Evolutionary conservation across 495 filamentous ascomycete genomes (phyloP).

Genomic region (Pyrenula massariospora): DNA sequence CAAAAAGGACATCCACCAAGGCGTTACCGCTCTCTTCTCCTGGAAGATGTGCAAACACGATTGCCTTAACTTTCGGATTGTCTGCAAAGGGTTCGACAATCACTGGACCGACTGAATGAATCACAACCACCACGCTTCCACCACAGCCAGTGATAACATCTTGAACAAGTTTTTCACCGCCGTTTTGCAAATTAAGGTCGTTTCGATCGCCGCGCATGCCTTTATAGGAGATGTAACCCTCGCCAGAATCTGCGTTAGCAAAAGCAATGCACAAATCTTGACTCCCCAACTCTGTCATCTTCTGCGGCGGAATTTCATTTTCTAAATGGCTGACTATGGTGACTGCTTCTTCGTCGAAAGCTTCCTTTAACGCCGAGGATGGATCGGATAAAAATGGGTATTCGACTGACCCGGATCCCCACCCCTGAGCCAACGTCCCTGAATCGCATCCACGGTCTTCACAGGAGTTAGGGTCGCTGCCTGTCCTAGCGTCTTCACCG

Average conservation of each 20-base stretch:
- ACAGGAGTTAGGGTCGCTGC: slow-evolving; percentile 65
- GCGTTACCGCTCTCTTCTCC: slow-evolving; percentile 86
- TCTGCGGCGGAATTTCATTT: slow-evolving; percentile 35
- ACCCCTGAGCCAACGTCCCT: slow-evolving; percentile 75
- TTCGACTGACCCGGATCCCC: slow-evolving; percentile 84
- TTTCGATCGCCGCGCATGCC: slow-evolving; percentile 72
- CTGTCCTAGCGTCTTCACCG: slow-evolving; percentile 69
- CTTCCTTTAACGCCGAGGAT: slow-evolving; percentile 46
- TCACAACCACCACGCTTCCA: slow-evolving; percentile 65
- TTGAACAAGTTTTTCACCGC: slow-evolving; percentile 60
- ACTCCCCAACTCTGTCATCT: slow-evolving; percentile 17
- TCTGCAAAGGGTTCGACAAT: slow-evolving; percentile 79
- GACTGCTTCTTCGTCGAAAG: slow-evolving; percentile 49
- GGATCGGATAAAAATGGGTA: slow-evolving; percentile 75
- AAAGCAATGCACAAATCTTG: slow-evolving; percentile 59
- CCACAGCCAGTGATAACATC: slow-evolving; percentile 62
- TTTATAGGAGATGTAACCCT: slow-evolving; percentile 51
- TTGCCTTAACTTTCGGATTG: slow-evolving; percentile 63
- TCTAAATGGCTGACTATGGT: slow-evolving; percentile 46
- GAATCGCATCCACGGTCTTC: slow-evolving; percentile 67
- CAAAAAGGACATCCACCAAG: slow-evolving; percentile 73
- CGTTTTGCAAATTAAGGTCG: slow-evolving; percentile 66
- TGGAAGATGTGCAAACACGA: slow-evolving; percentile 78
- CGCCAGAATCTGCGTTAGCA: slow-evolving; percentile 48
- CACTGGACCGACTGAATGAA: slow-evolving; percentile 88